Evolutionary conservation across 805 yeast genomes (phyloP).

Genomic region (Candida silvatica): DNA sequence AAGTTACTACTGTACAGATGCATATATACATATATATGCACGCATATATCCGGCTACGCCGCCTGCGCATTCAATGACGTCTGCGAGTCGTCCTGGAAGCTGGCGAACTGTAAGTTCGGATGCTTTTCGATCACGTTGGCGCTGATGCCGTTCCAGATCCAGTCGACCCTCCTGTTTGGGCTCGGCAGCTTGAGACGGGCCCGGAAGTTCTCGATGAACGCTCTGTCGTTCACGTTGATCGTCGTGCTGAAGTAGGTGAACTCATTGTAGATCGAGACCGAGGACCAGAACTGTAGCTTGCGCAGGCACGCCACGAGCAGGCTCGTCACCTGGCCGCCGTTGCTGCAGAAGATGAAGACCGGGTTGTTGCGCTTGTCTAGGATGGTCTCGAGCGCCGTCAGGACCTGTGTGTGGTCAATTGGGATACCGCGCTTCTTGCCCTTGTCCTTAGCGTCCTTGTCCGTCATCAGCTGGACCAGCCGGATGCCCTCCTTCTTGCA

Average conservation of each 20-base stretch:
- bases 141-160: conserved; percentile 64
- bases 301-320: conserved; percentile 81
- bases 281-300: conserved; percentile 79
- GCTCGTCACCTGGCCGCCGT: conserved; percentile 84
- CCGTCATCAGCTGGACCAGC: conserved; percentile 60
- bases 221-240: conserved; percentile 74
- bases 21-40: neutral
- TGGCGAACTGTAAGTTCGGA: conserved; percentile 33
- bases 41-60: too few species aligned
- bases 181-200: conserved; percentile 51
- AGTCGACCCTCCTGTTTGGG: conserved; percentile 34
- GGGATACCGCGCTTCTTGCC: conserved; percentile 82
- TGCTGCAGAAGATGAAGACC: conserved; percentile 75
- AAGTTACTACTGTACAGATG: too few species aligned
- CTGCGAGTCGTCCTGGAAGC: conserved; percentile 3
- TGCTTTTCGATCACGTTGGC: conserved; percentile 48
- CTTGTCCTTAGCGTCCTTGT: conserved; percentile 53
- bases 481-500: conserved; percentile 46
- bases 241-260: conserved; percentile 69
- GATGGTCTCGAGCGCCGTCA: conserved; percentile 51
- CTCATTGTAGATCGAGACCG: conserved; percentile 81
- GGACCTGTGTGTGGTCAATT: conserved; percentile 54
- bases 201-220: conserved; percentile 72
- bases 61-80: too few species aligned
- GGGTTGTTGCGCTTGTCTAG: conserved; percentile 57